Base-by-base conservation (phyloP, 108 stramenopile genomes). In the Heterococcus sp. region DNA sequence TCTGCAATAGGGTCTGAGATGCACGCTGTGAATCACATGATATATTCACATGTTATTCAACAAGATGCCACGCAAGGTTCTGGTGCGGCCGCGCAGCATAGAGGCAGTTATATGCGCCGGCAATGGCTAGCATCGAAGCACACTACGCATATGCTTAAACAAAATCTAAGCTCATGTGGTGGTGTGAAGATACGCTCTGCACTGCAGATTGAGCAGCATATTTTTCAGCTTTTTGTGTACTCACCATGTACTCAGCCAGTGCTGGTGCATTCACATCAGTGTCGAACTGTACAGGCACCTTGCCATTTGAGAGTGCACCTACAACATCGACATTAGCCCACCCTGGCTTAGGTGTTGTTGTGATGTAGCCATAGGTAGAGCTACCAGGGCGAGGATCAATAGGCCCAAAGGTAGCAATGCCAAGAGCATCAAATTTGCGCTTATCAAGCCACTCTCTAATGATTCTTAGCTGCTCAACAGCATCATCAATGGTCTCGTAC, bases 261-360 rank as follows among this genome's bases (percentile, higher is more conserved):
- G 97, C 97, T 3, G 97, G 97, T 27, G 97, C 97, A 89, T 98
- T 98, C 2, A 98, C 97, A 85, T 98, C 97, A 8, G 97, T 98
- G 68, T 98, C 97, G 75, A 98, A 91, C 40, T 74, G 76, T 2
- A 93, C 79, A 28, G 90, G 76, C 46, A 78, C 84, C 33, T 66
- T 75, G 3, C 79, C 72, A 29, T 84, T 71, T 4, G 68, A 68
- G 0, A 83, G 35, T 36, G 39, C 65, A 5, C 82, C 82, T 3
- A 83, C 74, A 2, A 83, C 82, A 37, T 83, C 82, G 37, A 72
- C 71, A 30, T 40, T 83, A 27, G 30, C 70, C 95, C 95, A 98
- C 65, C 86, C 83, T 32, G 81, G 84, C 84, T 98, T 98, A 39
- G 97, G 97, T 2, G 93, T 92, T n/a, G 74, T n/a, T 65, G 95